Base-by-base conservation (phyloP, 2,329 filamentous ascomycete species). In the Didymella exigua region DNA sequence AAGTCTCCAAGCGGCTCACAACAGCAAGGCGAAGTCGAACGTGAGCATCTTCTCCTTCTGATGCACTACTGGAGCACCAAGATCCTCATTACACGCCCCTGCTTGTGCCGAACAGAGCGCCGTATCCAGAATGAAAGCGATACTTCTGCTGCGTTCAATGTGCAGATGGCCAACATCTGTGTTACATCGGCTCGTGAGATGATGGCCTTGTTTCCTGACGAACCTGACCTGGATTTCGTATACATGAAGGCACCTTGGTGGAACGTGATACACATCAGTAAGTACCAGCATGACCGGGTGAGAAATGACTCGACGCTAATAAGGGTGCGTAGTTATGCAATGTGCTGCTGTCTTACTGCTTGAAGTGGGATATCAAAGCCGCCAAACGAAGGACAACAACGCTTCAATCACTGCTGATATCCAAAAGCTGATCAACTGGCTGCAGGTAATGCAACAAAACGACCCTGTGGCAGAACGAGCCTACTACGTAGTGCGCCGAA, bases 201-300 rank as follows among this genome's bases (percentile, higher is more conserved):
- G 53, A 40, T 70, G 2, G 61, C 62, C 4, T 33, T 77, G 8
- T 64, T 78, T 5, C 76, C 75, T 4, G 61, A 68, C 7, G 14
- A 62, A 23, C 59, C 68, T 4, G 64, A 71, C 41, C 44, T 65
- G 0, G 38, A 68, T 0, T 66, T 64, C 8, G 52, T 69, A 2
- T 76, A 76, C 48, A 41, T 56, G 16, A 64, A 61, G 7, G 68
- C 62, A 5, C 76, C 76, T 4, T 78, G 76, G 76, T 78, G 75
- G 75, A 73, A 66, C n/a, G 46, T 75, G 1, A 55, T 77, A 13
- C 75, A 77, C 48, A 67, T 71, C 11, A 58, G 66, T 68, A 52
- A 55, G 63, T 60, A 13, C 40, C 9, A 1, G 13, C 14, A 18
- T 1, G 11, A 4, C 26, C 8, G 4, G 4, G 26, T 5, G 18